These are phyloP conservation scores for Blumeriella jaapii DNA, from an alignment of 2,329 filamentous ascomycete species.

Conservation along the genomic window DNA sequence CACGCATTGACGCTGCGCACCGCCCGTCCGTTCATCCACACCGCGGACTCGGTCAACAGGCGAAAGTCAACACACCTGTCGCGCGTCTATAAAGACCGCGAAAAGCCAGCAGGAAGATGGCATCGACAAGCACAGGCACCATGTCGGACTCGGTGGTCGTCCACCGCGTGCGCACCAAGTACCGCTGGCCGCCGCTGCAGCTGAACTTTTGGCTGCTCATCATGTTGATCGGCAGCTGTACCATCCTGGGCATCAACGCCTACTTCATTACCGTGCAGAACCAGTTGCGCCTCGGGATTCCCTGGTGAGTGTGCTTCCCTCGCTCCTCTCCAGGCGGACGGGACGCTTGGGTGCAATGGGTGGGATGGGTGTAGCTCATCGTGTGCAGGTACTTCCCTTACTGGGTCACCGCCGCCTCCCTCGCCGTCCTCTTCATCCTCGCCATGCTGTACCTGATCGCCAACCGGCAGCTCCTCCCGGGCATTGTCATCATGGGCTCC, in stretches of 20 bases:
- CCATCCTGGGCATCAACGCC: constrained; percentile 49
- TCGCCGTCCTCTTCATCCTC: constrained; percentile 56
- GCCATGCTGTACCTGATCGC: constrained; percentile 52
- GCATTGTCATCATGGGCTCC: constrained; percentile 53
- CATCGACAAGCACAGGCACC: constrained; percentile 18
- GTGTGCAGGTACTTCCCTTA: constrained; percentile 54
- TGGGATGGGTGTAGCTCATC: neutral
- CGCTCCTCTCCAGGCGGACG: neutral
- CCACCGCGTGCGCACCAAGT: constrained; percentile 29
- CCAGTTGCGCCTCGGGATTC: constrained; percentile 41
- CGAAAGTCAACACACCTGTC: too few species aligned
- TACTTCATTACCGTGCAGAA: constrained; percentile 48
- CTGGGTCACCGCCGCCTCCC: constrained; percentile 44
- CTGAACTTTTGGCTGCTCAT: constrained; percentile 57
- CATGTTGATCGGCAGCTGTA: constrained; percentile 47
- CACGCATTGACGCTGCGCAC: too few species aligned
- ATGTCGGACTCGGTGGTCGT: constrained; percentile 21
- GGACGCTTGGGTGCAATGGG: too few species aligned
- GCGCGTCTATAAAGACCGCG: too few species aligned
- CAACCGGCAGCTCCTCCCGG: constrained; percentile 47
- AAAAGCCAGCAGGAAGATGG: too few species aligned
- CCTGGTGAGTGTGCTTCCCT: constrained; percentile 39
- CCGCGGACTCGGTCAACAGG: too few species aligned
- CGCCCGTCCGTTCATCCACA: too few species aligned
- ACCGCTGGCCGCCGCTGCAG: constrained; percentile 58